Conservation (phyloP, 1,284 basidiomycete species). For the Fomitopsis palustris region DNA sequence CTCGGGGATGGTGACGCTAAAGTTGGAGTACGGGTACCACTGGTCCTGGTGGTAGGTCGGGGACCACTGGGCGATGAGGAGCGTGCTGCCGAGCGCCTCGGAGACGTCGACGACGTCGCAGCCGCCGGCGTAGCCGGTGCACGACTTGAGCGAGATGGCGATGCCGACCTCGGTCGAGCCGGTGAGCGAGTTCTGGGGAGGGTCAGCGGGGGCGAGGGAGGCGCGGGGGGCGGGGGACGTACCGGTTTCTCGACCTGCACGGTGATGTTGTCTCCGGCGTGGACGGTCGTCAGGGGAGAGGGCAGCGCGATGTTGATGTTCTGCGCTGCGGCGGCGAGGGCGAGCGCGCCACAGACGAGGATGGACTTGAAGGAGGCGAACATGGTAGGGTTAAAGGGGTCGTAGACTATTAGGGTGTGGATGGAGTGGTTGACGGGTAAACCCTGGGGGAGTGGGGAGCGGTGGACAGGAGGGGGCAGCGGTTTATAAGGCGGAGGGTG, state of each 20-base stretch:
- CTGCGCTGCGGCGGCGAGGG: conserved; percentile 36
- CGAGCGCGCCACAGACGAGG: conserved; percentile 17
- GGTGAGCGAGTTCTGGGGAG: conserved; percentile 34
- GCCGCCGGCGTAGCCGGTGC: conserved; percentile 21
- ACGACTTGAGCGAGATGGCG: conserved; percentile 38
- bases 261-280: conserved; percentile 33
- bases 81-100: conserved; percentile 35
- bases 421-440: neutral
- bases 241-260: conserved; percentile 45
- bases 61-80: conserved; percentile 43
- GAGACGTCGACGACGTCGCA: conserved; percentile 28
- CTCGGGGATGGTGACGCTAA: conserved; percentile 43
- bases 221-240: conserved; percentile 14
- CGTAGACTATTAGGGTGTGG: neutral
- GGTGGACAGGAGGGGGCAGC: neutral
- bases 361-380: conserved; percentile 16
- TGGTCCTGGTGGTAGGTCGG: conserved; percentile 30
- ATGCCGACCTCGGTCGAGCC: conserved; percentile 40
- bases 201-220: neutral
- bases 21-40: conserved; percentile 43
- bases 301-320: conserved; percentile 37
- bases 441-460: neutral
- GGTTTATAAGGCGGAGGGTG: neutral
- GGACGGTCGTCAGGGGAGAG: conserved; percentile 26
- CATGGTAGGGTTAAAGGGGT: conserved; percentile 3